Conservation (phyloP, 257 asterid genomes). For the Cynanchum wilfordii region DNA sequence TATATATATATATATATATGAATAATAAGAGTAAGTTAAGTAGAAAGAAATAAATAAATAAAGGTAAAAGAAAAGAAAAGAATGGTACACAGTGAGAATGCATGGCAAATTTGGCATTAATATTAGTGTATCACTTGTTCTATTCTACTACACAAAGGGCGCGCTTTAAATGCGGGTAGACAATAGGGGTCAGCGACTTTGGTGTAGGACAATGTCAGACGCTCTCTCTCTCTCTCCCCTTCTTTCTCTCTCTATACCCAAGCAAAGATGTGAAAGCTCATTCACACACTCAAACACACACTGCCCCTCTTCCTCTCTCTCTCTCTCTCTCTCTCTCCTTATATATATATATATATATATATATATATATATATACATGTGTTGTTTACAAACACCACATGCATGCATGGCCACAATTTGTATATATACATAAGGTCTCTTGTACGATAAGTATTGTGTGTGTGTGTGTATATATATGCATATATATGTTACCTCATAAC, state of each 20-base stretch:
- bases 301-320: neutral
- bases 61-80: neutral
- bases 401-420: no score
- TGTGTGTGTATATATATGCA: no score
- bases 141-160: constrained; percentile 32
- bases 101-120: constrained; percentile 20
- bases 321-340: neutral
- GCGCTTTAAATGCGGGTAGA: constrained; percentile 84
- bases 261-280: constrained; percentile 49
- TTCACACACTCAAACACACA: constrained; percentile 6
- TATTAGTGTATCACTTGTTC: neutral
- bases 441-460: no score
- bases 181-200: constrained; percentile 62
- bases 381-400: no score
- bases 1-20: neutral
- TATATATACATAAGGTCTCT: no score
- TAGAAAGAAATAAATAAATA: neutral
- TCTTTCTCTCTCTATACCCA: neutral
- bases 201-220: constrained; percentile 60
- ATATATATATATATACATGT: neutral
- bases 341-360: neutral
- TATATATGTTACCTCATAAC: no score
- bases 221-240: no score
- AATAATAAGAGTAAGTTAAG: neutral
- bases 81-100: constrained; percentile 24